Conservation (phyloP, 495 filamentous ascomycete species). For the Saxophila tyrrhenica region DNA sequence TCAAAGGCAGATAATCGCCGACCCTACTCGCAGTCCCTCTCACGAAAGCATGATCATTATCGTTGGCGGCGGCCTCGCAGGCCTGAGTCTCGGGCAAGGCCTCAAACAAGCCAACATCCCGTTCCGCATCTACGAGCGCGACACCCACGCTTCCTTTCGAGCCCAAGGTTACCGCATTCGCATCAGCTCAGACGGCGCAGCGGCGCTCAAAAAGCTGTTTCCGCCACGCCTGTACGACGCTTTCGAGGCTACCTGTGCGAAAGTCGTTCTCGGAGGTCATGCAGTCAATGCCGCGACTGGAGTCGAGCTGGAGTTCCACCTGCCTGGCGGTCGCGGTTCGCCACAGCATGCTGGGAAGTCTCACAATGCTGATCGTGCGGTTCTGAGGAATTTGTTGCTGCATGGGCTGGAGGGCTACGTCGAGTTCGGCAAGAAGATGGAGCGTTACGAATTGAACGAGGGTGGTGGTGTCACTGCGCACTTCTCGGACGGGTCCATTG, state of each 20-base stretch:
- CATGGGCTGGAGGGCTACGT: slow-evolving; percentile 18
- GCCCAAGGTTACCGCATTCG: slow-evolving; percentile 28
- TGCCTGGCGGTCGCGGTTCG: slow-evolving; percentile 15
- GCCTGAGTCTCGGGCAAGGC: slow-evolving; percentile 43
- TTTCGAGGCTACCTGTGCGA: background rate
- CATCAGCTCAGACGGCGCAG: background rate
- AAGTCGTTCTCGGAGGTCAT: slow-evolving; percentile 21
- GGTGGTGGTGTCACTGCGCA: slow-evolving; percentile 15
- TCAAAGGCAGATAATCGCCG: too few relatives aligned
- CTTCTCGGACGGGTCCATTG: slow-evolving; percentile 33
- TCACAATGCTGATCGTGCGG: slow-evolving; percentile 19
- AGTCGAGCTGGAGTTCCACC: background rate
- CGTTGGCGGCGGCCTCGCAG: slow-evolving; percentile 44
- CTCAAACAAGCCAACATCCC: slow-evolving; percentile 40
- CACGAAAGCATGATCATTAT: slow-evolving; percentile 17
- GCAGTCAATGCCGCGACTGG: slow-evolving; percentile 5
- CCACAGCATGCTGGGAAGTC: background rate
- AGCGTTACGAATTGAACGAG: slow-evolving; percentile 23
- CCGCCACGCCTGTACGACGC: background rate
- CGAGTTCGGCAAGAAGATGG: slow-evolving; percentile 19
- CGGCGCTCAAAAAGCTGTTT: slow-evolving; percentile 2
- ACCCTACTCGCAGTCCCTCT: background rate
- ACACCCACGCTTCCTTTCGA: slow-evolving; percentile 28
- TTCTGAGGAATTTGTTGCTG: slow-evolving; percentile 16
- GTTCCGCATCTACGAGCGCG: slow-evolving; percentile 42